Evolutionary conservation across 2,329 filamentous ascomycete species (phyloP), one percentile per base, ranked within the genome.

Genomic region (Leptosphaerulina australis): DNA sequence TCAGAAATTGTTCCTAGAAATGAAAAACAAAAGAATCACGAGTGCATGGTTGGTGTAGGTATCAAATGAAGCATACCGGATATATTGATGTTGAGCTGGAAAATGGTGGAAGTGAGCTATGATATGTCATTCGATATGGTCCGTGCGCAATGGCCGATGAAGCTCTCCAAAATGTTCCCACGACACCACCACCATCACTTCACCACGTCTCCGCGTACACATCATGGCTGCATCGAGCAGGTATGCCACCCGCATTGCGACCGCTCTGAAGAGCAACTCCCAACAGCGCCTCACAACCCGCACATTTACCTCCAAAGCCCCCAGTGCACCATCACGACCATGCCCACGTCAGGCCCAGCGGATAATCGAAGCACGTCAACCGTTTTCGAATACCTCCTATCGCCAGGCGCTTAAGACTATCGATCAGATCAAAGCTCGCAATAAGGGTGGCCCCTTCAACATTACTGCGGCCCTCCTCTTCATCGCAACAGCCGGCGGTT

Each of bases 401-500:
- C 61, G 67, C 29, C 54, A 48, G 24, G 62, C 61, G 41, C 66
- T 71, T 51, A 71, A 67, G 63, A 73, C 70, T 6, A 69, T 73
- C 35, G 63, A 71, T 56, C 63, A 73, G 49, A 67, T 72, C 29
- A 53, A 56, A 25, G 65, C 70, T 18, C 59, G 70, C 40, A 71
- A 73, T 36, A 68, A 66, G 56, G 63, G 66, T 31, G 70, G 70
- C 87, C 94, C 94, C 22, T 97, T 99, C 78, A 96, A 92, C 44
- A 92, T 90, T 85, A 93, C 91, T 76, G 88, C 93, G 24, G 93
- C 91, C 14, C 63, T 91, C 40, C 81, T 99, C 57, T 97, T 99
- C 77, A 80, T 97, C 58, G 70, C 82, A 36, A 88, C 91, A 2
- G 91, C 90, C 62, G 86, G 78, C 10, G 87, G 85, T 21, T 81